Evolutionary conservation across 2,329 filamentous ascomycete genomes (phyloP).

Genomic region (Pseudogymnoascus sp.): DNA sequence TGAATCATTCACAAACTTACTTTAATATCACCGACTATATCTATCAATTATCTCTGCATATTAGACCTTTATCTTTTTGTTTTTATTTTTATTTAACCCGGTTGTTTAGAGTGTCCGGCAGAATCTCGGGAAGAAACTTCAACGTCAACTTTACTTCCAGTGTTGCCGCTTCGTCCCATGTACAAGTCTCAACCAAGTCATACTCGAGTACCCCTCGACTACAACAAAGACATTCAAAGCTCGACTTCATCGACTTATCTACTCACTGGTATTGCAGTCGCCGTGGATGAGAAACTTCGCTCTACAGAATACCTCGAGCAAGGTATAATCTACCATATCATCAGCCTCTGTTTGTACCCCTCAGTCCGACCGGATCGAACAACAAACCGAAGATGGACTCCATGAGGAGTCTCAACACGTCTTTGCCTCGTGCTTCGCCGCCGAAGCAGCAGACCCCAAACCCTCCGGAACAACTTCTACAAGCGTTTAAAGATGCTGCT

Average conservation of each 20-base stretch:
- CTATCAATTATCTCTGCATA: background rate
- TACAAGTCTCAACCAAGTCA: background rate
- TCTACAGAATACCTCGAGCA: background rate
- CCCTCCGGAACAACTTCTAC: slow-evolving; percentile 60
- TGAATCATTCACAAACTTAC: background rate
- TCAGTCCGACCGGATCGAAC: background rate
- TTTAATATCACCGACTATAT: background rate
- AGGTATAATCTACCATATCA: background rate
- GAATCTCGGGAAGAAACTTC: slow-evolving; percentile 4
- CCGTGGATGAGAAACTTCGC: background rate
- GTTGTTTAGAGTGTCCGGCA: background rate
- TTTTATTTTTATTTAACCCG: background rate
- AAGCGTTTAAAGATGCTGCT: slow-evolving; percentile 86
- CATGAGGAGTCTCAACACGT: slow-evolving; percentile 54
- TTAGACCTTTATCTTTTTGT: background rate
- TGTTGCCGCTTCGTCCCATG: slow-evolving; percentile 6
- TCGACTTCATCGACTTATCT: background rate
- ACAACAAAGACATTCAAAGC: background rate
- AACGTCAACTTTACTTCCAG: slow-evolving; percentile 2
- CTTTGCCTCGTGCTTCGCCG: slow-evolving; percentile 44
- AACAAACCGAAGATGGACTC: slow-evolving; percentile 44
- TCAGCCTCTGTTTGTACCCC: slow-evolving; percentile 1
- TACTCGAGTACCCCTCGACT: slow-evolving; percentile 1
- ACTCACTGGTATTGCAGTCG: background rate
- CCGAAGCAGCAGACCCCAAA: slow-evolving; percentile 34